Base-by-base conservation (phyloP, 139 green algal species). In the Axilococcus clingmanii region DNA sequence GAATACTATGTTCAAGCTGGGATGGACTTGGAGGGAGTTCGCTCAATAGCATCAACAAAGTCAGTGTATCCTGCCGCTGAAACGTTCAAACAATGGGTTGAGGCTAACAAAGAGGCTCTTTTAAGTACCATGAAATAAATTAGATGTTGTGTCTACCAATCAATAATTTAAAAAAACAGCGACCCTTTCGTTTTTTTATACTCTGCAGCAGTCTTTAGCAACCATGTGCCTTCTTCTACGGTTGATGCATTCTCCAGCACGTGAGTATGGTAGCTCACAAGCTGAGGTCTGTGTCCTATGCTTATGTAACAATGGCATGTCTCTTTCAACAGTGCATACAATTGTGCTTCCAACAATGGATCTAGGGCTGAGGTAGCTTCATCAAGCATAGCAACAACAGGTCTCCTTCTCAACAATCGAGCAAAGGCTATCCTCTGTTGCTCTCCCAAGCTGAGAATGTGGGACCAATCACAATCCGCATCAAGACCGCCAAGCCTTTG, bases 371-470 rank as follows among this genome's bases (percentile, higher is more conserved):
- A 72, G 0, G 83, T 89, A 16, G 77, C 75, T 52, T 93, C 83
- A 42, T 93, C 80, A 33, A 91, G 48, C 37, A 89, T 77, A 0
- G 76, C 78, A 7, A 88, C 52, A 2, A 29, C 40, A 1, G 80
- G 77, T 19, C 28, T 16, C 44, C 80, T 72, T 44, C 84, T 56
- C 40, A 96, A 77, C 50, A 96, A 62, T 17, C 87, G 67, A 36
- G 82, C 67, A 29, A 92, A 78, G 0, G 83, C 82, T 16, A 96
- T 48, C 1, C 86, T 66, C 68, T 95, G 88, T 69, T 96, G 88
- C 72, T 97, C 88, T 0, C 86, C 84, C 25, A 81, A 55, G 28
- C 49, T 72, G 16, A 75, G 48, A 27, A 81, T 55, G 28, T 77
- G 59, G 4, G 60, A 46, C 81, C 81, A 93, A 45, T 93, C 81